Conservation (phyloP, 768 basidiomycete genomes). For the Tubosaeta brunneosetosa region DNA sequence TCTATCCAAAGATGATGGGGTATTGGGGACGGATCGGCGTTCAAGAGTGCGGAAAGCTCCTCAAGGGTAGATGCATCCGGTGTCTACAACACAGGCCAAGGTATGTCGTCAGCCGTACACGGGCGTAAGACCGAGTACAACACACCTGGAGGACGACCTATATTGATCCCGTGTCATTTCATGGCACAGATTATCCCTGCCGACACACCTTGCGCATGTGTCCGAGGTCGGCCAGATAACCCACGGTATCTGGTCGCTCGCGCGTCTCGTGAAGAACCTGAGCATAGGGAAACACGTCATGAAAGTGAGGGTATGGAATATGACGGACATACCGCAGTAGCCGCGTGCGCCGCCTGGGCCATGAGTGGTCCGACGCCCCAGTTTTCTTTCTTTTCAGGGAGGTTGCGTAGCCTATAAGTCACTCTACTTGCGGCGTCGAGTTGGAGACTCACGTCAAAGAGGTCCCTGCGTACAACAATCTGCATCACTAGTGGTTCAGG, state of each 20-base stretch:
- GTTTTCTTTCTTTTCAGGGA: constrained; percentile 30
- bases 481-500: constrained; percentile 37
- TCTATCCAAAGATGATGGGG: constrained; percentile 41
- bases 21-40: constrained; percentile 22
- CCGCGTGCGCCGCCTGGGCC: constrained; percentile 42
- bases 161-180: background rate
- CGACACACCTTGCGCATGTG: constrained; percentile 40
- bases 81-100: constrained; percentile 22
- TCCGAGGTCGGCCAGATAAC: constrained; percentile 35
- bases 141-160: constrained; percentile 41
- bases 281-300: background rate
- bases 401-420: background rate
- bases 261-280: constrained; percentile 40
- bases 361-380: constrained; percentile 44
- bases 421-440: background rate
- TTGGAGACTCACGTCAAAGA: constrained; percentile 34
- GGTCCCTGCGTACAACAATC: constrained; percentile 39
- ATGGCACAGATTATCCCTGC: background rate
- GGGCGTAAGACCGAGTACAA: background rate
- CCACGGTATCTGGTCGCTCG: constrained; percentile 34
- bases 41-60: constrained; percentile 31
- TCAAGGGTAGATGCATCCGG: constrained; percentile 29
- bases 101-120: background rate
- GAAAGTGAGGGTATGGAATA: background rate
- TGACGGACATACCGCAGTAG: constrained; percentile 32